These are phyloP conservation scores for Fusarium sulawesiense DNA, from an alignment of 2,329 filamentous ascomycete species.

Conservation along the genomic window DNA sequence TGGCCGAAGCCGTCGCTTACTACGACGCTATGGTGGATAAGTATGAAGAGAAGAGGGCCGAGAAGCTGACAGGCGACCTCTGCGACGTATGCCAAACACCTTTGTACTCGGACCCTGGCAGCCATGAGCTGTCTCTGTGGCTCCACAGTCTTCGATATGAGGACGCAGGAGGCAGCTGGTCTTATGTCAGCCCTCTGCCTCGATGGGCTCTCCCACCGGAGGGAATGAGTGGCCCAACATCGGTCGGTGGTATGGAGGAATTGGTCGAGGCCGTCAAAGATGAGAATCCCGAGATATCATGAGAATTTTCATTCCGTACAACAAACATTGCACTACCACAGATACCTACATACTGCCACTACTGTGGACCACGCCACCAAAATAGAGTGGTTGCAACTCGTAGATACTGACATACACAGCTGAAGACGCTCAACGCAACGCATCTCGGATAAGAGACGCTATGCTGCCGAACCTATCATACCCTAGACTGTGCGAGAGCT, in stretches of 20 bases:
- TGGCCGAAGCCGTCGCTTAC: slow-evolving; percentile 90
- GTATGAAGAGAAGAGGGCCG: slow-evolving; percentile 90
- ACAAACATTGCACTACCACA: slow-evolving; percentile 28
- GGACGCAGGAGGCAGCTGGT: slow-evolving; percentile 84
- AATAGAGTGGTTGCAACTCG: slow-evolving; percentile 24
- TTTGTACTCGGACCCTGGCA: slow-evolving; percentile 91
- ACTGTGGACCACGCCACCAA: slow-evolving; percentile 27
- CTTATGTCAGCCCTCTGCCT: slow-evolving; percentile 86
- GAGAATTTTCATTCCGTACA: slow-evolving; percentile 32
- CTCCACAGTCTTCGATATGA: slow-evolving; percentile 93
- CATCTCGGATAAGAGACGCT: slow-evolving; percentile 26
- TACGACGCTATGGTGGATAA: slow-evolving; percentile 92
- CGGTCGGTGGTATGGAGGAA: slow-evolving; percentile 71
- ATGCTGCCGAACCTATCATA: slow-evolving; percentile 27
- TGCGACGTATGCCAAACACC: slow-evolving; percentile 88
- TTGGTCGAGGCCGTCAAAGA: slow-evolving; percentile 66
- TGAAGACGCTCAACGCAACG: slow-evolving; percentile 17
- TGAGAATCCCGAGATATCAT: slow-evolving; percentile 55
- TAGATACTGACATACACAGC: slow-evolving; percentile 24
- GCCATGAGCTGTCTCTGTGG: slow-evolving; percentile 92
- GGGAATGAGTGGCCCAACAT: slow-evolving; percentile 76
- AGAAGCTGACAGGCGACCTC: slow-evolving; percentile 88
- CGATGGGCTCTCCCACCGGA: slow-evolving; percentile 86
- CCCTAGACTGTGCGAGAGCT: slow-evolving; percentile 2
- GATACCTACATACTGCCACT: slow-evolving; percentile 16